Percentiles rank a stretch among this genome's conserved stretches.
Evolutionary conservation across 371 early-diverging fungal species (phyloP).

Genomic region (Mycotypha africana): DNA sequence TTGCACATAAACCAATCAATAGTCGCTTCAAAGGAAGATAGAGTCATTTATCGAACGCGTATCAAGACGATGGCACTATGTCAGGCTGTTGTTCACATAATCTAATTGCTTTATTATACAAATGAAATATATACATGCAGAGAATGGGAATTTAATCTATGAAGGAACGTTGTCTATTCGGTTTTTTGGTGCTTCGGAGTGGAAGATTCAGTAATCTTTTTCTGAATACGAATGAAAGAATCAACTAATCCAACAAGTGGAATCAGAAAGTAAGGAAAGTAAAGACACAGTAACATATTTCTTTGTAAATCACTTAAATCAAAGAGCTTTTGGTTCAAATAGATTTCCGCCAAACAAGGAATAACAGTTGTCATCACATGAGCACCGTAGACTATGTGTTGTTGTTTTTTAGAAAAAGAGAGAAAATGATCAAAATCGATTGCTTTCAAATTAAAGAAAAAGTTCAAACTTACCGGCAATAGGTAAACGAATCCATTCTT

Average conservation of each 20-base stretch:
- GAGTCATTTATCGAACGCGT: no score
- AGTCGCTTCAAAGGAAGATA: no score
- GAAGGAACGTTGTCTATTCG: no score
- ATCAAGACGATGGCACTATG: no score
- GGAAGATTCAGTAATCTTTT: no score
- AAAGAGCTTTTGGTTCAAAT: background rate
- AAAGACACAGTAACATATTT: conserved; percentile 6
- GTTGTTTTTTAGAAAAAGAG: background rate
- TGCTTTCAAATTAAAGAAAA: background rate
- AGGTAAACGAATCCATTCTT: conserved; percentile 21
- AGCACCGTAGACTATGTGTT: conserved; percentile 14
- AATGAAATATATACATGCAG: no score
- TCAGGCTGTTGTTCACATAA: no score
- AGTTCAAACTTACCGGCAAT: conserved; percentile 9
- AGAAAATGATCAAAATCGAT: background rate
- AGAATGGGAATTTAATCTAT: no score
- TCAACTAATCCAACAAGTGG: conserved; percentile 12
- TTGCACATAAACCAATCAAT: no score
- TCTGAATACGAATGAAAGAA: conserved; percentile 4
- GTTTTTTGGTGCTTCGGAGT: no score
- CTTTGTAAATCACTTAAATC: conserved; percentile 5
- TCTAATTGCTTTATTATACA: no score
- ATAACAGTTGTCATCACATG: conserved; percentile 19
- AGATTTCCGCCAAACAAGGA: conserved; percentile 11
- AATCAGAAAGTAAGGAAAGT: conserved; percentile 15